phyloP scores from a whole-genome alignment of 2,329 filamentous ascomycete species.

The Davidsoniella eucalypti region DNA sequence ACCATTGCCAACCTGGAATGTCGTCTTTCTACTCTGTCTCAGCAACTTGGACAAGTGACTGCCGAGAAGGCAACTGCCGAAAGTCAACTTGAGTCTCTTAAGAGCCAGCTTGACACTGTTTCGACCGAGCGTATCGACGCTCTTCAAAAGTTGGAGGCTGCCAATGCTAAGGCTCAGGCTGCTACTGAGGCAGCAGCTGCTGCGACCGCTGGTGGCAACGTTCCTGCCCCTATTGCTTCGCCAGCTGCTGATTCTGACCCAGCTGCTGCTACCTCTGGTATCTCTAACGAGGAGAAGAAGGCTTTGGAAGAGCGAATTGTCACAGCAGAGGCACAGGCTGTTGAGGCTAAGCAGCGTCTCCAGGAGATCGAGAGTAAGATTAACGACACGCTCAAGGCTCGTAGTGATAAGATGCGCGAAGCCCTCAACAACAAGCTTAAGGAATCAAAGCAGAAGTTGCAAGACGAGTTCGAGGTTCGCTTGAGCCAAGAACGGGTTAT shows the following conservation, averaged over 20 bases:
- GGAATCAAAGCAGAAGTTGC: conserved; percentile 40
- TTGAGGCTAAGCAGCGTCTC: conserved; percentile 46
- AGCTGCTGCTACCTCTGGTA: conserved; percentile 16
- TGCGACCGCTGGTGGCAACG: conserved; percentile 17
- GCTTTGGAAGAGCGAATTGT: conserved; percentile 46
- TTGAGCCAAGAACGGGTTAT: conserved; percentile 48
- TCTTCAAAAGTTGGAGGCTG: conserved; percentile 48
- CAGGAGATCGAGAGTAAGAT: conserved; percentile 48
- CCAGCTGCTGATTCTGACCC: conserved; percentile 16
- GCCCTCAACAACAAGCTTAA: conserved; percentile 52
- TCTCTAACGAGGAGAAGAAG: conserved; percentile 43
- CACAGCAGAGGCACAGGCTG: conserved; percentile 42
- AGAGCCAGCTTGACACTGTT: conserved; percentile 48
- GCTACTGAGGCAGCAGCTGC: conserved; percentile 40
- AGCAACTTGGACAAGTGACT: conserved; percentile 28
- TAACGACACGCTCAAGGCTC: conserved; percentile 42
- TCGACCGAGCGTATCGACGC: conserved; percentile 51
- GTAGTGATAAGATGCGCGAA: conserved; percentile 53
- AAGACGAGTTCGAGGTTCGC: conserved; percentile 31
- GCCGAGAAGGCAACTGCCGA: conserved; percentile 4
- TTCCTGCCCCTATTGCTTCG: conserved; percentile 10
- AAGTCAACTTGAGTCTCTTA: conserved; percentile 15
- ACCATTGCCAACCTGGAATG: conserved; percentile 3
- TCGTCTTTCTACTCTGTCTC: conserved; percentile 25
- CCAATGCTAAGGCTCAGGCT: conserved; percentile 47